phyloP scores from a whole-genome alignment of 352 stramenopile species.

The Pythium oligandrum region DNA sequence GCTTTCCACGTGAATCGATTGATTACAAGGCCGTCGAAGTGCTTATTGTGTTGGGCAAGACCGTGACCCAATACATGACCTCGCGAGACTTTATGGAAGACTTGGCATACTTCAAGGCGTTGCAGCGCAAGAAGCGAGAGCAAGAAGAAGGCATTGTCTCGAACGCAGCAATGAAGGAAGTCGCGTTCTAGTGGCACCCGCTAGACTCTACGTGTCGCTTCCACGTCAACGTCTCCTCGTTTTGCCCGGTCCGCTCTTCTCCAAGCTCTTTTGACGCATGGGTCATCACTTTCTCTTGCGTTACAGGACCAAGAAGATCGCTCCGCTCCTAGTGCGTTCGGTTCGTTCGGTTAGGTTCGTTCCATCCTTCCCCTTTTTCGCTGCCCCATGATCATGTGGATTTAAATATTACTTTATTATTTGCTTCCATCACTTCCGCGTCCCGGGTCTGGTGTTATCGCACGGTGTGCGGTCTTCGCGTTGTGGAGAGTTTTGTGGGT shows the following conservation, averaged over 20 bases:
- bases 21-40: constrained; percentile 84
- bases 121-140: constrained; percentile 19
- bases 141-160: constrained; percentile 11
- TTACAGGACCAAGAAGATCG: no score
- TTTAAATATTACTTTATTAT: constrained; percentile 32
- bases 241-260: no score
- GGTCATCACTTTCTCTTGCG: no score
- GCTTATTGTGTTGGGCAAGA: constrained; percentile 83
- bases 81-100: constrained; percentile 78
- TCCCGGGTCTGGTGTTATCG: constrained; percentile 3
- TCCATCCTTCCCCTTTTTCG: no score
- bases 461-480: constrained; percentile 9
- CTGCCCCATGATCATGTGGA: constrained; percentile 8
- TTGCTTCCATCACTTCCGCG: background rate
- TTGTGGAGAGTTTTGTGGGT: background rate
- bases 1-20: constrained; percentile 71
- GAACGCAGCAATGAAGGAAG: constrained; percentile 49
- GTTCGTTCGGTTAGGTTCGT: no score
- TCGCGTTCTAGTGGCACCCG: constrained; percentile 58
- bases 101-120: constrained; percentile 58
- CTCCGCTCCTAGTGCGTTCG: no score
- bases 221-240: no score
- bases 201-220: no score
- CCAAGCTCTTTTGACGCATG: no score
- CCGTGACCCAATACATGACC: constrained; percentile 86